Evolutionary conservation across 2,329 filamentous ascomycete species (phyloP), one percentile per base, ranked within the genome.

Genomic region (Fragosphaeria purpurea): DNA sequence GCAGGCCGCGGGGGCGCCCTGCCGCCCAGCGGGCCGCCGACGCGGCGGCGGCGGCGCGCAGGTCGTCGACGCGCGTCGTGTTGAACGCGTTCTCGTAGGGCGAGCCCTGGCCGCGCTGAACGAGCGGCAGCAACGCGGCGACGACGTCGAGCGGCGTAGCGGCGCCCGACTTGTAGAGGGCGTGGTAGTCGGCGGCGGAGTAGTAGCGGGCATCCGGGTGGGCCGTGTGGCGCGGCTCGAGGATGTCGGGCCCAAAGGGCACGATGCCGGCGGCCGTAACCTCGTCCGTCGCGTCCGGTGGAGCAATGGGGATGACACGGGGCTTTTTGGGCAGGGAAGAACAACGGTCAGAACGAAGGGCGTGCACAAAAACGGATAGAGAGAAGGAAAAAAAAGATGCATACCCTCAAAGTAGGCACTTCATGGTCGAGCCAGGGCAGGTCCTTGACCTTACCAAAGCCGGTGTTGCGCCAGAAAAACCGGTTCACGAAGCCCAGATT

Each of bases 141-240:
- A 75, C 77, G 2, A 95, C 85, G 55, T 83, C 77, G 0, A 79
- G 72, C 0, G 89, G 89, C 0, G 87, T 93, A 51, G 84, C 62
- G 53, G 75, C 70, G 47, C 86, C 85, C 5, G 79, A 79, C 55
- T 74, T 75, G 69, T 90, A 95, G 41, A 86, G 76, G 47, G 78
- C 75, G 62, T 88, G 83, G 63, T 89, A 95, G 67, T 95, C 88
- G 10, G 77, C 75, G 31, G 82, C 77, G 4, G 85, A 85, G 63
- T 82, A 79, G 67, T 86, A 88, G 43, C 77, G 74, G 12, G 70
- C 71, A 1, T 22, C n/a, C 5, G 64, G 58, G 10, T 70, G 61
- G 43, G 68, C 62, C 12, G 65, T 44, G 35, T 53, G 67, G 46
- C 69, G 67, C 9, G 65, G 65, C 44, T 63, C 61, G 45, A 66